Evolutionary conservation across 2,329 filamentous ascomycete species (phyloP), one percentile per base, ranked within the genome.

Genomic region (Hypoxylon sp.): DNA sequence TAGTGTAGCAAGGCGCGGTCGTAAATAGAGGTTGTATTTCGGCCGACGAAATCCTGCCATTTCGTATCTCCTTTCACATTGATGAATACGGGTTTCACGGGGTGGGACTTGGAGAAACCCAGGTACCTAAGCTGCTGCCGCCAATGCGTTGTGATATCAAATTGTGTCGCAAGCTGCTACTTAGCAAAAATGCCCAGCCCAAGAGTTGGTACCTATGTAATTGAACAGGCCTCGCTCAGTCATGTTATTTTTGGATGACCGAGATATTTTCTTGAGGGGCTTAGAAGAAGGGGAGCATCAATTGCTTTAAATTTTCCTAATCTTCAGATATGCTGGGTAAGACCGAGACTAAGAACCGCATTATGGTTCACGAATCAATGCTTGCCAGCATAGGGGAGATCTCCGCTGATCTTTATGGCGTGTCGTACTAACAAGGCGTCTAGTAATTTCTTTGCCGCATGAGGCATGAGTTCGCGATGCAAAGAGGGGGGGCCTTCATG

Each of bases 401-500:
- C 59, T 64, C 57, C 49, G 63, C 58, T 49, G 60, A 67, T 67
- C 61, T 67, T 43, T 49, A 69, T 60, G 64, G 68, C 62, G 68
- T 70, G 65, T 70, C 65, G 61, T 68, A 65, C 59, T 68, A 50
- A 28, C 23, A 21, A 63, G 45, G 58, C 64, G 34, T 60, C 48
- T 57, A 58, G 32, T 50, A 49, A 53, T 65, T 65, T 36, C 45
- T 48, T 62, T 61, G 56, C 67, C 60, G 51, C 55, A 65, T 68
- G 48, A 60, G 60, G 67, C 46, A 70, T 68, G 58, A 70, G 58
- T 68, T 63, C 68, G 65, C 68, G 68, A 63, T 56, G 50, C 10
- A 63, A 57, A 55, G 13, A 19, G 10, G 23, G 50, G 62, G 50
- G 55, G 28, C 41, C 43, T 65, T 65, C 17, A 61, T 17, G 38